Evolutionary conservation across 2,329 filamentous ascomycete species (phyloP), one percentile per base, ranked within the genome.

Genomic region (Cladophialophora bantiana): DNA sequence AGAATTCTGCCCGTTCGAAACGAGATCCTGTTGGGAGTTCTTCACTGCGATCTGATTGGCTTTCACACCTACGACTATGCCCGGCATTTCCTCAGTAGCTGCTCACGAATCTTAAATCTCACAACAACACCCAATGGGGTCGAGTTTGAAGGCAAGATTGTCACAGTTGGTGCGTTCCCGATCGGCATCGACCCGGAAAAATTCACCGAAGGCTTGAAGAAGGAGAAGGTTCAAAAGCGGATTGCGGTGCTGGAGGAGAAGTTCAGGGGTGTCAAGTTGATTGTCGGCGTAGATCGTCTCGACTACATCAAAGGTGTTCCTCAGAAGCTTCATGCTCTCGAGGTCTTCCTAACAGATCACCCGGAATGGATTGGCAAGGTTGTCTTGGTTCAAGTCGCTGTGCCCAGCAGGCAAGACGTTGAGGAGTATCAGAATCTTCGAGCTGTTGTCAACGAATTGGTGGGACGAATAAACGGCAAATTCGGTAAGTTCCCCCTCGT

Each of bases 61-160:
- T 98, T 99, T 83, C 95, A 99, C 80, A 99, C 95, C 34, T 98
- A 97, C 82, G 94, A 98, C 81, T 99, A 99, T 76, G 94, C 94
- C n/a, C 88, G 95, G 60, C 95, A 99, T 80, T 99, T 98, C 82
- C 82, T 99, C 72, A 97, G 93, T 81, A 94, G 92, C 77, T 98
- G 95, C 81, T 94, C 93, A n/a, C 90, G 94, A 71, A 95, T 98
- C 72, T 84, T 97, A 84, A 80, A 80, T 60, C 74, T 84, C 57
- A 78, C 78, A 32, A 97, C 94, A 0, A 96, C 93, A 0, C 94
- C 94, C 0, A 97, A 96, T 74, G 93, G 94, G 12, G 93, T 98
- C 70, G 92, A 96, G 67, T 97, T 93, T 81, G 88, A 94, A 70
- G 91, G 91, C 71, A 93, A 91, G 76, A 90, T 94, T 66, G 90